Evolutionary conservation across 2,329 filamentous ascomycete species (phyloP).

Genomic region (Emmonsiellopsis sp.): DNA sequence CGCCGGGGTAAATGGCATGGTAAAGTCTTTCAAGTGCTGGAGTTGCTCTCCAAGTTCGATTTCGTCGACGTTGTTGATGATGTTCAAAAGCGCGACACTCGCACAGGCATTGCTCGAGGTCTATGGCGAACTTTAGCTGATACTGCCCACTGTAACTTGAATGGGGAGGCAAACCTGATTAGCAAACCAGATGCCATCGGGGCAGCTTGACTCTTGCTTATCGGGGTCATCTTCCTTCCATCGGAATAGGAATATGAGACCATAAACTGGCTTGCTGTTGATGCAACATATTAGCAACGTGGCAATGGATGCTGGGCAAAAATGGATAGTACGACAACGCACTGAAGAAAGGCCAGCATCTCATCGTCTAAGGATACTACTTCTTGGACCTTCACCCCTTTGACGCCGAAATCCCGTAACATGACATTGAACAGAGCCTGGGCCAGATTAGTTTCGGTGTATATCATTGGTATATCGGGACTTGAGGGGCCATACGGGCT

Average conservation of each 20-base stretch:
- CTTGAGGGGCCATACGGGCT: conserved; percentile 53
- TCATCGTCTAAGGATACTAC: conserved; percentile 60
- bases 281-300: neutral
- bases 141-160: neutral
- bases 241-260: conserved; percentile 81
- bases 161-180: conserved; percentile 57
- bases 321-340: conserved; percentile 9
- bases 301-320: neutral
- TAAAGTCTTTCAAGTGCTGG: conserved; percentile 62
- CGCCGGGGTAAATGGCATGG: conserved; percentile 58
- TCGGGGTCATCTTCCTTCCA: conserved; percentile 52
- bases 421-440: conserved; percentile 82
- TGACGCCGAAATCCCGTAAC: conserved; percentile 67
- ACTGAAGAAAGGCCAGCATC: conserved; percentile 56
- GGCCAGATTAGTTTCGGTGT: conserved; percentile 9
- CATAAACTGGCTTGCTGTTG: conserved; percentile 61
- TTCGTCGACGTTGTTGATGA: conserved; percentile 70
- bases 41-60: conserved; percentile 64
- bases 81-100: conserved; percentile 86
- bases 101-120: conserved; percentile 79
- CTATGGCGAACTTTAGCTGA: conserved; percentile 32
- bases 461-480: conserved; percentile 1
- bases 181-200: conserved; percentile 76
- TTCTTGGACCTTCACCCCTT: conserved; percentile 22
- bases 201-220: conserved; percentile 47